phyloP scores from a whole-genome alignment of 2,329 filamentous ascomycete genomes.

The Hysterium pulicare region DNA sequence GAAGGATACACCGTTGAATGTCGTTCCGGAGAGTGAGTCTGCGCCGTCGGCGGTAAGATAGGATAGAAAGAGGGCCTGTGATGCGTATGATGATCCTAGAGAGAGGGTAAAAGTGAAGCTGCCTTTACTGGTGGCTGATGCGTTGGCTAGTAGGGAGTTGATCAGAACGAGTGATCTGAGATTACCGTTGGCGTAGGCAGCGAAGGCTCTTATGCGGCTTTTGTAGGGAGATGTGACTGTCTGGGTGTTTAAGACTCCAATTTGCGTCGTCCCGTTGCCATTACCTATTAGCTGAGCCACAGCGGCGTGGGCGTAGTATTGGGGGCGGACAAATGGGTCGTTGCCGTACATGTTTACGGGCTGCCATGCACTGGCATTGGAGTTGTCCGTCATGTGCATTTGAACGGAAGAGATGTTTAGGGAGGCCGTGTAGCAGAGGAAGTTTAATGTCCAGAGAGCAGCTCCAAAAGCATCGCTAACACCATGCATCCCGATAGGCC shows the following conservation, averaged over 20 bases:
- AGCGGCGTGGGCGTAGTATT: conserved; percentile 52
- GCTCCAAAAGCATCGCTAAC: conserved; percentile 50
- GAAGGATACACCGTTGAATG: conserved; percentile 49
- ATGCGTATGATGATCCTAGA: conserved; percentile 37
- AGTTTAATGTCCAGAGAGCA: conserved; percentile 53
- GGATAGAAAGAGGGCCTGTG: conserved; percentile 45
- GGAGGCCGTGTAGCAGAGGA: conserved; percentile 49
- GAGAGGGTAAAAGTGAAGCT: conserved; percentile 42
- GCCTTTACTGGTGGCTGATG: conserved; percentile 35
- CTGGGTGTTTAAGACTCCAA: conserved; percentile 34
- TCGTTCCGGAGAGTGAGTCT: conserved; percentile 41
- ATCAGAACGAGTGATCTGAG: conserved; percentile 46
- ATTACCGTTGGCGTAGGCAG: conserved; percentile 42
- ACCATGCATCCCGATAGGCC: conserved; percentile 46
- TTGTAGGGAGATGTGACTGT: conserved; percentile 36
- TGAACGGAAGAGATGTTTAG: conserved; percentile 48
- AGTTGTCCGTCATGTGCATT: conserved; percentile 55
- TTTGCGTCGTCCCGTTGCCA: conserved; percentile 45
- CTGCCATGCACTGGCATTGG: conserved; percentile 50
- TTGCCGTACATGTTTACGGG: conserved; percentile 41
- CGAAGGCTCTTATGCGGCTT: conserved; percentile 44
- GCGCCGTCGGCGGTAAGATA: conserved; percentile 48
- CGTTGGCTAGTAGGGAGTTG: conserved; percentile 45
- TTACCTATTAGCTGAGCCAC: conserved; percentile 50
- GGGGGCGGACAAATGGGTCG: conserved; percentile 45